A percentile compares a stretch with the other conserved stretches of the same genome.
Conservation (phyloP, 1,284 basidiomycete genomes). For the Austroboletus novae-zelandiae region DNA sequence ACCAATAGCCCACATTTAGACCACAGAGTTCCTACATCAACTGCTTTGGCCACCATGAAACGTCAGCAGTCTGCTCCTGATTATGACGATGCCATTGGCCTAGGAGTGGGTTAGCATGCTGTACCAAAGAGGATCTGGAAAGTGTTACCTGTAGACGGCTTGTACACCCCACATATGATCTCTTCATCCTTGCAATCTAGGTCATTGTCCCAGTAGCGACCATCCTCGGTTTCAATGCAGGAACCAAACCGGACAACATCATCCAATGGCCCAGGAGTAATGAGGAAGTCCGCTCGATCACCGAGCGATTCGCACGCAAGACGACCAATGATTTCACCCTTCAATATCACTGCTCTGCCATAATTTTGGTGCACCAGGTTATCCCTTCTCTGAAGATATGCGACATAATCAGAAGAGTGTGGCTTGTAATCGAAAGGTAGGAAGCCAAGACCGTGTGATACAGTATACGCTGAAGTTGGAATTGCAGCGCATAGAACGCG, state of each 20-base stretch:
- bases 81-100: not conserved
- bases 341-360: slow-evolving; percentile 5
- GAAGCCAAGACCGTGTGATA: not conserved
- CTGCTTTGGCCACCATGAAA: slow-evolving; percentile 13
- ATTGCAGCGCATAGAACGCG: not conserved
- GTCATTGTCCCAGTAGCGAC: slow-evolving; percentile 8
- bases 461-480: not conserved
- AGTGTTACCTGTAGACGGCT: slow-evolving; percentile 11
- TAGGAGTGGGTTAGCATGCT: not conserved
- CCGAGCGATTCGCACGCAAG: slow-evolving; percentile 4
- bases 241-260: slow-evolving; percentile 1
- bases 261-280: not conserved
- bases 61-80: slow-evolving; percentile 1
- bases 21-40: slow-evolving; percentile 3
- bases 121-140: not conserved
- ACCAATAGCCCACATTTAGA: slow-evolving; percentile 9
- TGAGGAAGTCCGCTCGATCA: not conserved
- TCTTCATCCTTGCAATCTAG: slow-evolving; percentile 4
- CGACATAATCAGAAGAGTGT: not conserved
- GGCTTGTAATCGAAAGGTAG: not conserved
- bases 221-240: not conserved
- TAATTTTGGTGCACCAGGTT: not conserved
- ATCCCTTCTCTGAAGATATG: slow-evolving; percentile 6
- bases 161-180: slow-evolving; percentile 13
- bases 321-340: slow-evolving; percentile 5